A percentile compares a stretch with the other conserved stretches of the same genome.
phyloP scores from a whole-genome alignment of 1,139 yeast genomes.

The Sugiyamaella grinbergsii region DNA sequence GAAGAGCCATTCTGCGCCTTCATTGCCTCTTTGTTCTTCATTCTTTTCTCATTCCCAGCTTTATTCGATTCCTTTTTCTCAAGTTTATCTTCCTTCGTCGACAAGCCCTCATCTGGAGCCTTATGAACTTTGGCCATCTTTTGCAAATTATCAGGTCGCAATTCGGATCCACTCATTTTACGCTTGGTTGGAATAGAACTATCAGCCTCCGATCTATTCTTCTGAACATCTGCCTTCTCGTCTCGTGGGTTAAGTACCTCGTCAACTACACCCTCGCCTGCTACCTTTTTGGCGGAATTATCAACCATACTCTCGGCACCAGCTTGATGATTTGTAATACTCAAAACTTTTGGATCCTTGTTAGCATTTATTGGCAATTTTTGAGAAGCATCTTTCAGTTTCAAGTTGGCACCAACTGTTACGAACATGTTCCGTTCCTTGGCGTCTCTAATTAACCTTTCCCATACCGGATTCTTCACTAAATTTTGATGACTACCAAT shows the following conservation, averaged over 20 bases:
- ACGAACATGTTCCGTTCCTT: slow-evolving; percentile 47
- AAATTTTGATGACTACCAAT: slow-evolving; percentile 66
- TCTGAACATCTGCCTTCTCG: too few relatives aligned
- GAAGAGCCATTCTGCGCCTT: neutral
- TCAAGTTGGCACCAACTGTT: neutral
- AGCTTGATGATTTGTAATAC: too few relatives aligned
- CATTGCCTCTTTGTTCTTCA: neutral
- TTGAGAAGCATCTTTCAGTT: too few relatives aligned
- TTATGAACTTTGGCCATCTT: too few relatives aligned
- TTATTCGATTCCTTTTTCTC: neutral
- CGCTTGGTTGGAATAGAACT: neutral
- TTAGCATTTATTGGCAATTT: too few relatives aligned
- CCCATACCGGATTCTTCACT: slow-evolving; percentile 67
- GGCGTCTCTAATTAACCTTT: slow-evolving; percentile 64
- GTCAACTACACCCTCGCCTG: too few relatives aligned
- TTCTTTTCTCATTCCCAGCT: neutral
- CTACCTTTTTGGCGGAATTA: too few relatives aligned
- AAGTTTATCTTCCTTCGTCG: neutral
- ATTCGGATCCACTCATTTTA: neutral
- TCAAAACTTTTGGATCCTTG: too few relatives aligned
- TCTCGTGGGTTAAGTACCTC: too few relatives aligned
- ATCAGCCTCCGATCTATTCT: neutral
- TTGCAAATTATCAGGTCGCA: too few relatives aligned
- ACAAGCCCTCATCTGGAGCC: too few relatives aligned
- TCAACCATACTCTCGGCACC: too few relatives aligned